A percentile compares a stretch with the other conserved stretches of the same genome.
Conservation (phyloP, 2,329 filamentous ascomycete species). For the Curvularia spicifera region DNA sequence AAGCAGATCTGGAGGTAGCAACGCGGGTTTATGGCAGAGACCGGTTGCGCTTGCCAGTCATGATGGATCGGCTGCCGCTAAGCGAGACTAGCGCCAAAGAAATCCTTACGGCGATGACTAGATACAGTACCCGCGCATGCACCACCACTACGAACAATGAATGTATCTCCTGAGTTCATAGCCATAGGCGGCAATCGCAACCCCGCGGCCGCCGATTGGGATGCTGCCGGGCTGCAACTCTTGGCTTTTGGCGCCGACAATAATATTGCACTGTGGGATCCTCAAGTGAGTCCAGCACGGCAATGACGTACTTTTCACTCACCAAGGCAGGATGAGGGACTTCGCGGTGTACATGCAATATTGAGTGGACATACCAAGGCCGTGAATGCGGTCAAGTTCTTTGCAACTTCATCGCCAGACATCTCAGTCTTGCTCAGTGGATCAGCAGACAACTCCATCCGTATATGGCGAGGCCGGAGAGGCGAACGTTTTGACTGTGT, state of each 20-base stretch:
- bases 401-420: constrained; percentile 60
- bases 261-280: constrained; percentile 88
- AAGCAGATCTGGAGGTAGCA: not conserved
- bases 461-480: constrained; percentile 61
- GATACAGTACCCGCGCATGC: constrained; percentile 20
- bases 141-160: constrained; percentile 35
- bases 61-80: constrained; percentile 13
- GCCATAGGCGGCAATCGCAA: constrained; percentile 89
- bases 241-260: constrained; percentile 89
- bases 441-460: constrained; percentile 78
- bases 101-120: constrained; percentile 37
- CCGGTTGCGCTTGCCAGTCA: constrained; percentile 13
- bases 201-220: constrained; percentile 90
- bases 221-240: constrained; percentile 64
- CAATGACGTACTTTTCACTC: constrained; percentile 14
- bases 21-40: not conserved
- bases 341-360: constrained; percentile 68
- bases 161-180: constrained; percentile 58
- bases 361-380: constrained; percentile 77
- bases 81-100: constrained; percentile 44
- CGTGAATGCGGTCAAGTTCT: constrained; percentile 84
- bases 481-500: constrained; percentile 49
- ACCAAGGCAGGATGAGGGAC: constrained; percentile 49
- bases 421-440: constrained; percentile 74
- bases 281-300: constrained; percentile 63